A percentile compares a stretch with the other conserved stretches of the same genome.
Conservation (phyloP, 108 stramenopile species). For the Aurantiochytrium sp. region DNA sequence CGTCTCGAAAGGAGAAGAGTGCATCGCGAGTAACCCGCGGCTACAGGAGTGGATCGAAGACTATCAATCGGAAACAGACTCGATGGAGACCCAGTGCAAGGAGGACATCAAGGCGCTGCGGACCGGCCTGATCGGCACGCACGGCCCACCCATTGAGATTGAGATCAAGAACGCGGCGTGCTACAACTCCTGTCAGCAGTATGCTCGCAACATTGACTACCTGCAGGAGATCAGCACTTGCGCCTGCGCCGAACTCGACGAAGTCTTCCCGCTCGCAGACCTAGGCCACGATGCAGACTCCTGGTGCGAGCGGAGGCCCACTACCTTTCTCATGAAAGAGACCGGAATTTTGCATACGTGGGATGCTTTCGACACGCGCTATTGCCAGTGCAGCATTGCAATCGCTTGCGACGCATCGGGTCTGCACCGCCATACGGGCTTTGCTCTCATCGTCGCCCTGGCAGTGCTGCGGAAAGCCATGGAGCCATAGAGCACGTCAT, state of each 20-base stretch:
- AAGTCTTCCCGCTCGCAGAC: background rate
- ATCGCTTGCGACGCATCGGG: slow-evolving; percentile 10
- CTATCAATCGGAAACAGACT: background rate
- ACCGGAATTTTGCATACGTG: background rate
- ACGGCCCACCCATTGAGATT: slow-evolving; percentile 5
- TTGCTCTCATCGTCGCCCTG: background rate
- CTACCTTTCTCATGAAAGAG: background rate
- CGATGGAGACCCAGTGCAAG: background rate
- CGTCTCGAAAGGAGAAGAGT: too few relatives aligned
- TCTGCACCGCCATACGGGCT: background rate
- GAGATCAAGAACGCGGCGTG: slow-evolving; percentile 5
- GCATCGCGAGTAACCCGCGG: background rate
- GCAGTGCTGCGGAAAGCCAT: background rate
- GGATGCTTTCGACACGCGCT: slow-evolving; percentile 11
- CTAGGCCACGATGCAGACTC: background rate
- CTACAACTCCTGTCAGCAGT: slow-evolving; percentile 21
- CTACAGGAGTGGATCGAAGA: slow-evolving; percentile 7
- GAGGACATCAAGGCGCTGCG: background rate
- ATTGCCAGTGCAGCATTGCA: background rate
- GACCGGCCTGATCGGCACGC: background rate
- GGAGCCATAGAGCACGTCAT: too few relatives aligned
- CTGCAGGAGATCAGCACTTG: background rate
- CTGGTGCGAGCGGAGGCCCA: background rate
- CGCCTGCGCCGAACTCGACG: background rate
- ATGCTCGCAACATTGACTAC: slow-evolving; percentile 8